Evolutionary conservation across 2,329 filamentous ascomycete genomes (phyloP).

Genomic region (Botrytis tulipae): DNA sequence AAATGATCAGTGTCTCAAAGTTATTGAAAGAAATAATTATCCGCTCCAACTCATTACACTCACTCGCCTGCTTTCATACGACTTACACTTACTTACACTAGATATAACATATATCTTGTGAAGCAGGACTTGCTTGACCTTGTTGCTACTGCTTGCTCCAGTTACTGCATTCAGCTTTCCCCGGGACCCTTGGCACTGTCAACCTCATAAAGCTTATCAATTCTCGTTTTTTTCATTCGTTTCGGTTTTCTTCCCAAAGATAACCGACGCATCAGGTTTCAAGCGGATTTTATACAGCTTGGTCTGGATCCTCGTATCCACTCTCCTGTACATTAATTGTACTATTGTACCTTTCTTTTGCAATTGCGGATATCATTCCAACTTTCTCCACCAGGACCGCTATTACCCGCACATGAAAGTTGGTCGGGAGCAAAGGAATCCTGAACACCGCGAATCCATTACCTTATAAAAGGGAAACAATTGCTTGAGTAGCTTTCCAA

Average conservation of each 20-base stretch:
- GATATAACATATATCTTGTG: not conserved
- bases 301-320: not conserved
- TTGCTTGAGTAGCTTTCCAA: constrained; percentile 1
- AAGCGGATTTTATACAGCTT: not conserved
- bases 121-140: not conserved
- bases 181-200: not conserved
- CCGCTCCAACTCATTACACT: not conserved
- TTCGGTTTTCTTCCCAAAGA: not conserved
- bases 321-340: not conserved
- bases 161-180: not conserved
- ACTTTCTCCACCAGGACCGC: constrained; percentile 6
- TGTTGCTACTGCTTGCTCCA: not conserved
- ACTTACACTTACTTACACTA: not conserved
- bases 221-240: not conserved
- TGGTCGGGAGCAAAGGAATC: constrained; percentile 1
- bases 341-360: not conserved
- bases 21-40: not conserved
- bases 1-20: not conserved
- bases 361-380: constrained; percentile 6
- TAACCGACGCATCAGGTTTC: not conserved
- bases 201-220: constrained; percentile 2
- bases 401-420: constrained; percentile 7
- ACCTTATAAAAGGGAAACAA: not conserved
- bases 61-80: not conserved
- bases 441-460: not conserved